These are phyloP conservation scores for Collariella sp. DNA, from an alignment of 495 filamentous ascomycete genomes.

Conservation along the genomic window DNA sequence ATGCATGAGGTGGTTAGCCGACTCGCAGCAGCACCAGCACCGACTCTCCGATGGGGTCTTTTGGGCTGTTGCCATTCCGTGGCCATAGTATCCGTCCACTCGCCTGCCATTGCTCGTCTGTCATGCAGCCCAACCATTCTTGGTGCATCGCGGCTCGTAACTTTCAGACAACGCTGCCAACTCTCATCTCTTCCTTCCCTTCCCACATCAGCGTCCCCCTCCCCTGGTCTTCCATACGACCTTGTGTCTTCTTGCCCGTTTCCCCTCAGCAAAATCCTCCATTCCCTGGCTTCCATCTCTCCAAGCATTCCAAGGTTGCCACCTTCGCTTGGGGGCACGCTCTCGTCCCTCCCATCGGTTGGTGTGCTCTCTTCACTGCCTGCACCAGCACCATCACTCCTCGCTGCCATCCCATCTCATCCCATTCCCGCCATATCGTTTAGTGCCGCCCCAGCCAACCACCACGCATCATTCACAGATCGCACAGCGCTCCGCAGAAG, in stretches of 20 bases:
- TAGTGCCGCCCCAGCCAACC: background rate
- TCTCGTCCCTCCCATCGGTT: background rate
- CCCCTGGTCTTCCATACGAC: background rate
- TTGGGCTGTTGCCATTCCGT: background rate
- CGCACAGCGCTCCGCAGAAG: conserved; percentile 1
- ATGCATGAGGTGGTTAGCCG: too few relatives aligned
- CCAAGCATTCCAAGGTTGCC: background rate
- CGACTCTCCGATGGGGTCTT: background rate
- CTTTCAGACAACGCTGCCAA: conserved; percentile 10
- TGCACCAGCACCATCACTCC: too few relatives aligned
- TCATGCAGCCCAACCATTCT: conserved; percentile 5
- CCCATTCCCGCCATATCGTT: too few relatives aligned
- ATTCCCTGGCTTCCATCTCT: background rate
- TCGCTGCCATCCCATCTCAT: too few relatives aligned
- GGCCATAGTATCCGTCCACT: background rate
- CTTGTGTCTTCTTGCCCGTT: background rate
- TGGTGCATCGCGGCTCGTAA: conserved; percentile 9
- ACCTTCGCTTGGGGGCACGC: background rate
- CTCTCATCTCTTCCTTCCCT: background rate
- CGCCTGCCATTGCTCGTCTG: background rate
- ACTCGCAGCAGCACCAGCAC: too few relatives aligned
- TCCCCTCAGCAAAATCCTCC: background rate
- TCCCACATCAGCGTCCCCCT: background rate
- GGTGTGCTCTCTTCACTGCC: background rate
- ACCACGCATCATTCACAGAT: background rate